Conservation (phyloP, 345 rosid genomes). For the Conringia planisiliqua region DNA sequence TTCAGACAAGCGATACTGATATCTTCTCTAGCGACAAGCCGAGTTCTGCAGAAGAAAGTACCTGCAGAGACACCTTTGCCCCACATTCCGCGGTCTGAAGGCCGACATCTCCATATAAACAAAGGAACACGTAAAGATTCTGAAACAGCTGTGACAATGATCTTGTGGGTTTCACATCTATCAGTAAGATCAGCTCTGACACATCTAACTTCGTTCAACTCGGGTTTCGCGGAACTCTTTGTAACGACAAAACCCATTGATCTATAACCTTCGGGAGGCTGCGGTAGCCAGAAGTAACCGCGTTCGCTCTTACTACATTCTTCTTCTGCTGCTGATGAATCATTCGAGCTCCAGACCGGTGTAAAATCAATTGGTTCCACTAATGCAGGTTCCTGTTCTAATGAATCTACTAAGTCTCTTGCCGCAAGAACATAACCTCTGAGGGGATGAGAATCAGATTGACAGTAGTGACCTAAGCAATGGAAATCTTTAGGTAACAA, state of each 20-base stretch:
- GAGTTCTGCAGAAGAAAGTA: constrained; percentile 60
- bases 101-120: constrained; percentile 66
- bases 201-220: constrained; percentile 65
- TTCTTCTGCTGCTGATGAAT: constrained; percentile 38
- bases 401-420: constrained; percentile 37
- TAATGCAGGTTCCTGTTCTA: constrained; percentile 44
- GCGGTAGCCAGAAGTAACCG: constrained; percentile 82
- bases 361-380: constrained; percentile 58
- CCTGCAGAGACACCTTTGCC: constrained; percentile 76
- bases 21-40: constrained; percentile 39
- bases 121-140: constrained; percentile 43
- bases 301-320: constrained; percentile 17
- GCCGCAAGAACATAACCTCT: constrained; percentile 70
- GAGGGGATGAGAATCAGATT: constrained; percentile 49
- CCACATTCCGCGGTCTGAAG: constrained; percentile 53
- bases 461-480: constrained; percentile 81
- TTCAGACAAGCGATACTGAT: constrained; percentile 53
- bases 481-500: constrained; percentile 59
- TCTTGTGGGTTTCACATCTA: constrained; percentile 46
- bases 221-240: constrained; percentile 48
- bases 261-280: constrained; percentile 69
- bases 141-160: constrained; percentile 37
- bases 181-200: constrained; percentile 75
- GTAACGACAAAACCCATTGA: constrained; percentile 72
- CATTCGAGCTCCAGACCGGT: constrained; percentile 68